Evolutionary conservation across 495 filamentous ascomycete species (phyloP), one percentile per base, ranked within the genome.

Genomic region (Aspergillus baeticus): DNA sequence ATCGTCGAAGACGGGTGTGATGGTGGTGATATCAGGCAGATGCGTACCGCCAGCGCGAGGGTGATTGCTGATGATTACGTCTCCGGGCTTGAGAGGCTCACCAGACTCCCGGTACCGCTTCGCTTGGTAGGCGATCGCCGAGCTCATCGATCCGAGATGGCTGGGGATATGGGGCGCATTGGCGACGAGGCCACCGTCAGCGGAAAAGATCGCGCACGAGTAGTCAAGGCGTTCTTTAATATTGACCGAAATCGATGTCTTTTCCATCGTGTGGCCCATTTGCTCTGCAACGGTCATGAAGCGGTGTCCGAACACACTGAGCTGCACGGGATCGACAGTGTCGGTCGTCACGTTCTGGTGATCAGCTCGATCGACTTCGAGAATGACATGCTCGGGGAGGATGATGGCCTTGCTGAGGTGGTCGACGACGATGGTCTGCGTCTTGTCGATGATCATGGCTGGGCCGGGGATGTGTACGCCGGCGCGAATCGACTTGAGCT

Each of bases 211-310:
- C 23, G 91, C 91, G 63, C 91, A 96, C 1, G 90, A 94, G 62
- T 95, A 96, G 64, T 96, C 91, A 0, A 96, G 81, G 2, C 91
- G 84, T 66, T 96, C 91, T 64, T 96, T 96, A 57, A 96, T 91
- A 65, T 95, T 96, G 11, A 91, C 94, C 63, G 87, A 91, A 50
- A 96, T 91, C 62, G 87, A 91, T 0, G 91, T 96, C 78, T 95
- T 95, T 63, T 96, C 91, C 21, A 96, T 76, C 6, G 91, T 89
- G 56, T 88, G 76, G 0, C 91, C 91, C 91, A 96, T 96, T 67
- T 95, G 91, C 73, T 96, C 91, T 10, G 91, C 91, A 62, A 96
- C 95, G 20, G 91, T 89, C 91, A 96, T 96, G 71, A 96, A 96
- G 11, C 91, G 78, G 69, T 96, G 90, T 5, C 88, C 89, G 62